Conservation (phyloP, 805 yeast species). For the Debaryomyces prosopidis region DNA sequence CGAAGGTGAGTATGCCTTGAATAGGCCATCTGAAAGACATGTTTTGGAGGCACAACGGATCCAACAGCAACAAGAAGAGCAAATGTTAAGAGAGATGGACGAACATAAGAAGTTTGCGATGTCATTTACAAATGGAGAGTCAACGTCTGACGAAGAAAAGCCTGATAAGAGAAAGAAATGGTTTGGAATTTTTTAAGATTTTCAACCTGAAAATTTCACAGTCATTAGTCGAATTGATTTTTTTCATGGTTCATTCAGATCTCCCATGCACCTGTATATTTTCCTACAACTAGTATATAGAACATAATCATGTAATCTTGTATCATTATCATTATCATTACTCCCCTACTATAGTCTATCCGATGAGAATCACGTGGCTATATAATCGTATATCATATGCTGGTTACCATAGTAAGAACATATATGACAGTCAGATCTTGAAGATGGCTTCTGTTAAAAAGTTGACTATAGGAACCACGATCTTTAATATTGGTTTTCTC, state of each 20-base stretch:
- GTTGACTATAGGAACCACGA: not conserved
- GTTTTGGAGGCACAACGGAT: slow-evolving; percentile 72
- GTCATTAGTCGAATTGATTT: not conserved
- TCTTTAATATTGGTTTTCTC: not conserved
- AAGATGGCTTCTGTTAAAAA: not conserved
- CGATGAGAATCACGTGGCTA: too few species aligned
- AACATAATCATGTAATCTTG: not conserved
- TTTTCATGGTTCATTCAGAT: not conserved
- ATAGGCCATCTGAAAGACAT: slow-evolving; percentile 71
- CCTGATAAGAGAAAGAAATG: slow-evolving; percentile 20
- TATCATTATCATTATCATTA: too few species aligned
- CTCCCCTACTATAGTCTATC: too few species aligned
- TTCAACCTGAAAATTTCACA: not conserved
- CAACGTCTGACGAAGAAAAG: slow-evolving; percentile 2
- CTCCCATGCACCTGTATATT: not conserved
- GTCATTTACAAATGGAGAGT: slow-evolving; percentile 15
- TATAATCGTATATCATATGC: too few species aligned
- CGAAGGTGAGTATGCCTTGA: slow-evolving; percentile 52
- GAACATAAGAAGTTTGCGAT: slow-evolving; percentile 18
- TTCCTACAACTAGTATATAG: not conserved
- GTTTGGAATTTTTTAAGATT: slow-evolving; percentile 19
- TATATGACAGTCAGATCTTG: too few species aligned
- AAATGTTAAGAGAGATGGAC: slow-evolving; percentile 34
- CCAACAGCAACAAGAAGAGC: slow-evolving; percentile 66
- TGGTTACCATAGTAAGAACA: too few species aligned